A percentile compares a stretch with the other conserved stretches of the same genome.
phyloP scores from a whole-genome alignment of 257 asterid species.

The Solanum virginianum region DNA sequence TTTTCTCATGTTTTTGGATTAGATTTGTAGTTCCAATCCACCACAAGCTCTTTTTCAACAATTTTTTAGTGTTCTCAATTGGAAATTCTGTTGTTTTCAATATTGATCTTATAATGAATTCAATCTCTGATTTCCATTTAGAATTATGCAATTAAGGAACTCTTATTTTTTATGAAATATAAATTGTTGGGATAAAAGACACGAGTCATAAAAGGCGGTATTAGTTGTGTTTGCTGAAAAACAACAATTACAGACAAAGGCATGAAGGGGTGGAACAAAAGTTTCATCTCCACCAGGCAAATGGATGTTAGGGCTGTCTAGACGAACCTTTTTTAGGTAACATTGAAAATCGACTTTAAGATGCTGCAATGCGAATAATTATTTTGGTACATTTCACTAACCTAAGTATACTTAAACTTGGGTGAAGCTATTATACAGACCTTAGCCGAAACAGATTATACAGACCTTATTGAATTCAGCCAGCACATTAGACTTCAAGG shows the following conservation, averaged over 20 bases:
- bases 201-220: not conserved
- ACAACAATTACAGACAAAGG: not conserved
- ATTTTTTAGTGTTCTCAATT: too few species aligned
- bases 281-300: not conserved
- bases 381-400: not conserved
- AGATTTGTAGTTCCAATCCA: too few species aligned
- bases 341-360: not conserved
- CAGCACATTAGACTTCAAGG: conserved; percentile 8
- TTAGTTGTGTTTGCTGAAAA: not conserved
- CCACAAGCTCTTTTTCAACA: too few species aligned
- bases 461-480: conserved; percentile 8
- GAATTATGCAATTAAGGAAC: too few species aligned
- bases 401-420: not conserved
- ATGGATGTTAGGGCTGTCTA: not conserved
- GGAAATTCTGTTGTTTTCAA: too few species aligned
- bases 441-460: too few species aligned
- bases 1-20: too few species aligned
- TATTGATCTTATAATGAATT: too few species aligned
- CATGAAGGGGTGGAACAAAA: not conserved
- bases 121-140: too few species aligned
- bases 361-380: not conserved
- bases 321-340: not conserved
- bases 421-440: not conserved
- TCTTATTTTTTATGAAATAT: too few species aligned
- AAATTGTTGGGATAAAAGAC: not conserved